Percentiles rank a stretch among this genome's conserved stretches.
phyloP scores from a whole-genome alignment of 306 rosid genomes.

The Morella rubra region DNA sequence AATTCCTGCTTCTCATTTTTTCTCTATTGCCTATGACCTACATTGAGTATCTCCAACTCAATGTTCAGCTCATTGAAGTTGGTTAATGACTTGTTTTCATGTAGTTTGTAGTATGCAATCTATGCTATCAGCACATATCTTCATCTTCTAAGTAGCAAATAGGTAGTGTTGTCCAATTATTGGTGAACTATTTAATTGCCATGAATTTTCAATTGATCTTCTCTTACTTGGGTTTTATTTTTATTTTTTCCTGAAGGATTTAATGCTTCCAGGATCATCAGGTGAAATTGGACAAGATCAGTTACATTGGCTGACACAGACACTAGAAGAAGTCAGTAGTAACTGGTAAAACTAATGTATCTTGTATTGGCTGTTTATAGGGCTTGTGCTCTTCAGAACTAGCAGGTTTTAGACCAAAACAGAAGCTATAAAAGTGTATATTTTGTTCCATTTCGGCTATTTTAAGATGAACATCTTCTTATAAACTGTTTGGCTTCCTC shows the following conservation, averaged over 20 bases:
- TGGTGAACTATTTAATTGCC: background rate
- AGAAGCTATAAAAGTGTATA: background rate
- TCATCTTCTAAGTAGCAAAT: background rate
- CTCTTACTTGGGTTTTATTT: constrained; percentile 13
- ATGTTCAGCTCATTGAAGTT: background rate
- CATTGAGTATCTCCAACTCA: background rate
- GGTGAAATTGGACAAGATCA: constrained; percentile 34
- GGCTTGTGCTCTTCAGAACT: background rate
- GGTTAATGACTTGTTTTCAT: background rate
- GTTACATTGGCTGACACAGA: constrained; percentile 42
- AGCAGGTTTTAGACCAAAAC: background rate
- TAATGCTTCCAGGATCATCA: constrained; percentile 16
- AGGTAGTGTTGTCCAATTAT: background rate
- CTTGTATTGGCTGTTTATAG: background rate
- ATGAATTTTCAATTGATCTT: background rate
- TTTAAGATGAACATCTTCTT: background rate
- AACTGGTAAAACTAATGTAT: constrained; percentile 46
- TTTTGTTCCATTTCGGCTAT: background rate
- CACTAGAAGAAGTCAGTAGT: constrained; percentile 40
- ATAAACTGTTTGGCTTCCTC: background rate
- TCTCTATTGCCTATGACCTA: background rate
- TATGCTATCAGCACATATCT: background rate
- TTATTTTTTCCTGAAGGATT: constrained; percentile 29
- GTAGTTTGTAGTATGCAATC: background rate
- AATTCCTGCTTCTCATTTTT: background rate